A percentile compares a stretch with the other conserved stretches of the same genome.
Evolutionary conservation across 2,329 filamentous ascomycete species (phyloP).

Genomic region (Helminthosporium solani): DNA sequence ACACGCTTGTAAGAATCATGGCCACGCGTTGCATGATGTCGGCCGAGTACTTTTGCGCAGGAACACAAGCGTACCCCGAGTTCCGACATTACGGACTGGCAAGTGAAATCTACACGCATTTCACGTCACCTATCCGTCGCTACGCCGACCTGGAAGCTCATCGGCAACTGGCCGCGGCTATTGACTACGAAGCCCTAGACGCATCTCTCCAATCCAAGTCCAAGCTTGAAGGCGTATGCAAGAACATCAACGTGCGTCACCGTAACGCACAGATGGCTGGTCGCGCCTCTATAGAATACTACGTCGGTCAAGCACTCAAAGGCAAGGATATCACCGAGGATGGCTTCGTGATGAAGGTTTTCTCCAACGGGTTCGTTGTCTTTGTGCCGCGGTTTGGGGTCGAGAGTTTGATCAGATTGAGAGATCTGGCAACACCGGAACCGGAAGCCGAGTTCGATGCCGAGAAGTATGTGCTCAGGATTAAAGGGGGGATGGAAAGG

Average conservation of each 20-base stretch:
- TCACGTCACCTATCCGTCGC: conserved; percentile 93
- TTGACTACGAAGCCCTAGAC: conserved; percentile 87
- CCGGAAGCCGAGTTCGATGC: conserved; percentile 81
- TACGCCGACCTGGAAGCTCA: conserved; percentile 97
- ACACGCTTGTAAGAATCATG: conserved; percentile 95
- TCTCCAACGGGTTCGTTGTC: conserved; percentile 95
- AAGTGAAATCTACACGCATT: conserved; percentile 96
- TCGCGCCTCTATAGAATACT: conserved; percentile 93
- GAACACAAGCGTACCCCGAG: conserved; percentile 87
- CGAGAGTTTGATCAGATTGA: conserved; percentile 82
- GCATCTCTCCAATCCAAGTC: conserved; percentile 76
- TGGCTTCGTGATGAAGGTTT: conserved; percentile 94
- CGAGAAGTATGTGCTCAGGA: conserved; percentile 75
- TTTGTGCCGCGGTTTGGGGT: conserved; percentile 96
- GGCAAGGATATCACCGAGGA: conserved; percentile 75
- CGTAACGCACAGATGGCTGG: conserved; percentile 96
- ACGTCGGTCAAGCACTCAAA: conserved; percentile 94
- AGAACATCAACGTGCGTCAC: conserved; percentile 97
- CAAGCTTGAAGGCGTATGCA: conserved; percentile 89
- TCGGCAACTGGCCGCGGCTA: conserved; percentile 90
- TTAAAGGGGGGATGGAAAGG: conserved; percentile 57
- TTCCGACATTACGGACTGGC: conserved; percentile 97
- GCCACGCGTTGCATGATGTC: conserved; percentile 99
- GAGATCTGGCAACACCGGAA: conserved; percentile 74
- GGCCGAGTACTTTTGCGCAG: conserved; percentile 96